A percentile compares a stretch with the other conserved stretches of the same genome.
phyloP scores from a whole-genome alignment of 2,329 filamentous ascomycete species.

The Mycosphaerella arachidis region DNA sequence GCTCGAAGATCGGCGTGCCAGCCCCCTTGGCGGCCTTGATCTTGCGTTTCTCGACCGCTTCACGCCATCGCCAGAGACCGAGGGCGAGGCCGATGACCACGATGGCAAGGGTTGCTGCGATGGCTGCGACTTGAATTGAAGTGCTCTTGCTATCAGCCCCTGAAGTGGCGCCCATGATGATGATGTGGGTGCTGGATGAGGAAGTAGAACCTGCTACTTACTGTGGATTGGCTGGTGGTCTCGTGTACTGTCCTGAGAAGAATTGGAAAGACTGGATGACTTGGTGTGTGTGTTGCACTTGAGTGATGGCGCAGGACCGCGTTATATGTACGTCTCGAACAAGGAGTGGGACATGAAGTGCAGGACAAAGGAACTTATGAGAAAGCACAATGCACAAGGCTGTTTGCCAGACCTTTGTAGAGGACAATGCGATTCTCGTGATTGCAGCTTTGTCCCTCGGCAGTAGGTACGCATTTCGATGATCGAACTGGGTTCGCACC shows the following conservation, averaged over 20 bases:
- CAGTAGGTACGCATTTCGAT: too few species aligned
- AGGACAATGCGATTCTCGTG: neutral
- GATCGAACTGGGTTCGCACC: too few species aligned
- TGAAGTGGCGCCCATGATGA: neutral
- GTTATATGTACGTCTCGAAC: neutral
- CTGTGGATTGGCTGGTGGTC: neutral
- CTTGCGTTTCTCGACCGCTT: neutral
- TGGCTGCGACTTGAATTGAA: neutral
- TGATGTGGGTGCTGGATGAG: neutral
- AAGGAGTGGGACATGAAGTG: neutral
- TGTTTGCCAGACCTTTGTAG: neutral
- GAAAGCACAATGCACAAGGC: neutral
- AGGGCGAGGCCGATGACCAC: neutral
- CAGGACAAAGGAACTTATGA: neutral
- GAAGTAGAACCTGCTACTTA: neutral
- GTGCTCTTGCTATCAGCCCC: neutral
- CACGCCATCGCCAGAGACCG: neutral
- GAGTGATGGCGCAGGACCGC: too few species aligned
- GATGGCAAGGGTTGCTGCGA: neutral
- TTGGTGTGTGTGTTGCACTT: neutral
- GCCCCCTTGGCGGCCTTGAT: neutral
- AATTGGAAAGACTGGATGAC: too few species aligned
- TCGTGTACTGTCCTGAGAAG: neutral
- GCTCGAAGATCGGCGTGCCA: neutral
- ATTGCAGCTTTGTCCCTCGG: neutral